Conservation (phyloP, 331 rosid species). For the Ulmus americana region DNA sequence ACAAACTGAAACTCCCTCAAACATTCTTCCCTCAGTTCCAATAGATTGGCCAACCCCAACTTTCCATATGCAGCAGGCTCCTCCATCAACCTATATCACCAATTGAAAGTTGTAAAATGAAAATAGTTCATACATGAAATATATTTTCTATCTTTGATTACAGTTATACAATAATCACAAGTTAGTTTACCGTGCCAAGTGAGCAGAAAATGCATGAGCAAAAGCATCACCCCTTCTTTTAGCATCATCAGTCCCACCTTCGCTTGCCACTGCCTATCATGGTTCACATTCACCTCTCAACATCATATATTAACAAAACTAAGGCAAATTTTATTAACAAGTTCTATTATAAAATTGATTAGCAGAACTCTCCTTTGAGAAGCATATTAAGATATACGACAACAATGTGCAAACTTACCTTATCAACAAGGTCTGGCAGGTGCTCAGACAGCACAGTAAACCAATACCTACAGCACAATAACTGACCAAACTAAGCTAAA, state of each 20-base stretch:
- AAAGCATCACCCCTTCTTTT: conserved; percentile 97
- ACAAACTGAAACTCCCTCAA: conserved; percentile 89
- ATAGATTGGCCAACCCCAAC: conserved; percentile 76
- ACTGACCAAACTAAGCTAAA: conserved; percentile 19
- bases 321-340: no score
- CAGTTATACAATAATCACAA: neutral
- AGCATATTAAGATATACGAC: neutral
- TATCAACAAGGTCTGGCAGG: conserved; percentile 79
- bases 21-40: conserved; percentile 93
- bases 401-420: conserved; percentile 35
- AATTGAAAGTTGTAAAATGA: conserved; percentile 21
- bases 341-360: no score
- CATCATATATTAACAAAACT: conserved; percentile 12
- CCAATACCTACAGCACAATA: conserved; percentile 65
- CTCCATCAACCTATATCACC: conserved; percentile 66
- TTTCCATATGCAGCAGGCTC: conserved; percentile 94
- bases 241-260: conserved; percentile 98
- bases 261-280: conserved; percentile 96
- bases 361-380: neutral
- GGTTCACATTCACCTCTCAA: conserved; percentile 23
- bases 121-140: neutral
- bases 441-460: conserved; percentile 67
- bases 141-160: neutral
- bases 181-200: conserved; percentile 65
- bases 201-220: conserved; percentile 95